Percentiles rank a stretch among this genome's conserved stretches.
These are phyloP conservation scores for Rusavskia elegans DNA, from an alignment of 495 filamentous ascomycete genomes.

Conservation along the genomic window DNA sequence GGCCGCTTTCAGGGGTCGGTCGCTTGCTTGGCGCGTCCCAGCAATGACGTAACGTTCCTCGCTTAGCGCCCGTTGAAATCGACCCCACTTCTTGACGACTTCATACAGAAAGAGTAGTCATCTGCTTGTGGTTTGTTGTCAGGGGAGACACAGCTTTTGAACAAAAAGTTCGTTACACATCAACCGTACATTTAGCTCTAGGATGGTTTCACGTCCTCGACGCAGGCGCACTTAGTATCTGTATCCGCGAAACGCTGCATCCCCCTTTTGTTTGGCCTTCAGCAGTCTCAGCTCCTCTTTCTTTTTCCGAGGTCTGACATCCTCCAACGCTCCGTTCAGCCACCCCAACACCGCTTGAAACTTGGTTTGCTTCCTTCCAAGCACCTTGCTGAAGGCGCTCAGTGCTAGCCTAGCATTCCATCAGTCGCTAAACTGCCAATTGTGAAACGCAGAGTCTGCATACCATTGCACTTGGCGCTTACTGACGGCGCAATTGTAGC, in stretches of 20 bases:
- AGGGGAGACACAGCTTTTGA: no score
- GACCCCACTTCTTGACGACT: no score
- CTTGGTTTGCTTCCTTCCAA: constrained; percentile 51
- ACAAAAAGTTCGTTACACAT: no score
- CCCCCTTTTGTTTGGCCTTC: constrained; percentile 5
- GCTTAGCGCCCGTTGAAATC: no score
- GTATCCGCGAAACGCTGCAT: constrained; percentile 10
- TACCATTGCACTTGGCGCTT: constrained; percentile 55
- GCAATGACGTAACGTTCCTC: no score
- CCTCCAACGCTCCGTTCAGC: constrained; percentile 27
- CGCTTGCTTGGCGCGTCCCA: no score
- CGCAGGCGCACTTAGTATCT: constrained; percentile 4
- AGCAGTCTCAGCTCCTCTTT: constrained; percentile 12
- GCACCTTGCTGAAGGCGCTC: constrained; percentile 47
- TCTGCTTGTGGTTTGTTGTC: no score
- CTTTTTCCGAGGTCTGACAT: background rate
- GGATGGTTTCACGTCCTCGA: no score
- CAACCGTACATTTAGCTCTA: no score
- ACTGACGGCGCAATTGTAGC: constrained; percentile 40
- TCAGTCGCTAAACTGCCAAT: background rate
- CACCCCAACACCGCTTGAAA: constrained; percentile 45
- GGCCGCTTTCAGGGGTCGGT: background rate
- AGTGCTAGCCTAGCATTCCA: constrained; percentile 34
- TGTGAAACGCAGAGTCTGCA: constrained; percentile 7
- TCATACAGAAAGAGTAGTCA: no score